Evolutionary conservation across 2,329 filamentous ascomycete species (phyloP), one percentile per base, ranked within the genome.

Genomic region (Diaporthe sp.): DNA sequence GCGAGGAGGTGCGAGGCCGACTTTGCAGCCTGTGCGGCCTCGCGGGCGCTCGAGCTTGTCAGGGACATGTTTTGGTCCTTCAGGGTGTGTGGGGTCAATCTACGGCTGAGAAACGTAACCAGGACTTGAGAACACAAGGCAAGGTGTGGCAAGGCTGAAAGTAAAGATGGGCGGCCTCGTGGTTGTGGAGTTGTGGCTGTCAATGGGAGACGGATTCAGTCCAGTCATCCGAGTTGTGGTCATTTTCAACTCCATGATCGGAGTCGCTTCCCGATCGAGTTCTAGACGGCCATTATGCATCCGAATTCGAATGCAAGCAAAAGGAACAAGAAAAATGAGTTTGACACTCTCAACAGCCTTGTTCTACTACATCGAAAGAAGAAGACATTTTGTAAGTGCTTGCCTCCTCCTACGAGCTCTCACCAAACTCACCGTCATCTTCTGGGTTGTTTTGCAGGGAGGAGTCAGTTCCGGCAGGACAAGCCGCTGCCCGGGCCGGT

Each of bases 1-100:
- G 95, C 95, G 60, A 99, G 91, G 71, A 91, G 90, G 82, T 95
- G 94, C 44, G 97, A 98, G 22, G 96, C 95, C 62, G 90, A 86
- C 81, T 95, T 95, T 77, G 96, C 96, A 65, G 93, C 90, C 80
- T 89, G 89, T 51, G 96, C 96, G 71, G 94, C 94, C 78, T 95
- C 92, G 73, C 91, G 87, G 65, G 96, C 94, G 44, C 93, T 93
- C 72, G 94, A 94, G 84, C 94, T 96, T 67, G 96, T 98, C 76
- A 98, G 89, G 79, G 96, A 98, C 97, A 98, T 98, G 51, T 53
- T 55, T 58, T 51, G 51, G 28, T 51, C 8, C 12, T 74, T 75
- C 1, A 55, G 25, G 28, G n/a, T 58, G 37, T 39, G 37, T 46
- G 37, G 46, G 37, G 28, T 37, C 22, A 53, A 31, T 75, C 58